Evolutionary conservation across 371 early-diverging fungal genomes (phyloP).

Genomic region (Choanephora cucurbitarum): DNA sequence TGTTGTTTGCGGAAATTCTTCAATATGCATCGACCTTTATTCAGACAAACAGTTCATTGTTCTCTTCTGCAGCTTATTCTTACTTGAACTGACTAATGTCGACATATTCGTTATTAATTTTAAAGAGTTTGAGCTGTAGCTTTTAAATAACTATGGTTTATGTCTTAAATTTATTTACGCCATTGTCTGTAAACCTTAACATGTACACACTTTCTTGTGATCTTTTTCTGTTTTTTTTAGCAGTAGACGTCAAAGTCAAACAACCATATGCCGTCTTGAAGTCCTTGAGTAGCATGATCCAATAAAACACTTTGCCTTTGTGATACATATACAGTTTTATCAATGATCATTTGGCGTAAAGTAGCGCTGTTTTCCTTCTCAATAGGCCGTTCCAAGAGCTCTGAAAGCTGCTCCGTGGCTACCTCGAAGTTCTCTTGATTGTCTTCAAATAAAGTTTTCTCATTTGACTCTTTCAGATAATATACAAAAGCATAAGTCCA

Average conservation of each 20-base stretch:
- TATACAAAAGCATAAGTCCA: conserved; percentile 98
- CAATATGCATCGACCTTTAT: too few relatives aligned
- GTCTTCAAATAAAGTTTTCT: conserved; percentile 87
- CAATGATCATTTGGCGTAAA: conserved; percentile 75
- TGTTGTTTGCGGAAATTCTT: too few relatives aligned
- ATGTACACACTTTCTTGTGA: too few relatives aligned
- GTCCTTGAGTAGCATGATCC: conserved; percentile 78
- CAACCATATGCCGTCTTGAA: conserved; percentile 74
- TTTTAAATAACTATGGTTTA: too few relatives aligned
- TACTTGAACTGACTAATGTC: too few relatives aligned
- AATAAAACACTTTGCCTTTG: conserved; percentile 75
- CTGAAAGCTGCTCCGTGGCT: conserved; percentile 91
- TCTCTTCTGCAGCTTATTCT: too few relatives aligned
- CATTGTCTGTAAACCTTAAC: too few relatives aligned
- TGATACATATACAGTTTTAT: conserved; percentile 82
- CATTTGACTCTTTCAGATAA: conserved; percentile 81
- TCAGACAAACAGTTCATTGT: too few relatives aligned
- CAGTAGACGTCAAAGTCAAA: not conserved
- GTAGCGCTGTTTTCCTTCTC: conserved; percentile 70
- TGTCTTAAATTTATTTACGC: too few relatives aligned
- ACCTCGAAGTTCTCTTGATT: conserved; percentile 95
- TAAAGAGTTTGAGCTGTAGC: too few relatives aligned
- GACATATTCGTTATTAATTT: too few relatives aligned
- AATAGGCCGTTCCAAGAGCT: conserved; percentile 83
- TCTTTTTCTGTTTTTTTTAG: not conserved